phyloP scores from a whole-genome alignment of 768 basidiomycete genomes.

The Hysterangium stoloniferum region DNA sequence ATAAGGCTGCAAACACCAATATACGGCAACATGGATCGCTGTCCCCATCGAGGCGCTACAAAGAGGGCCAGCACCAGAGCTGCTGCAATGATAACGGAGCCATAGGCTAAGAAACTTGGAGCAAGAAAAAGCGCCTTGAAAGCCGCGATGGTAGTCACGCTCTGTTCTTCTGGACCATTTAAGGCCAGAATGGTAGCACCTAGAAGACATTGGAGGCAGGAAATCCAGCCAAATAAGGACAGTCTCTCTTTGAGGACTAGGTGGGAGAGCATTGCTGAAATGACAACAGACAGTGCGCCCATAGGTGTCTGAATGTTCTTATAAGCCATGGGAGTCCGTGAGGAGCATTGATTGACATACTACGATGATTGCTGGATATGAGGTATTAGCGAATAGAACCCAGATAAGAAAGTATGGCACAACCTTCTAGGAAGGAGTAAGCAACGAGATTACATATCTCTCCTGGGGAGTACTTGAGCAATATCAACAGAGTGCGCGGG shows the following conservation, averaged over 20 bases:
- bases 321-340: neutral
- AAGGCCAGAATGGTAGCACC: conserved; percentile 34
- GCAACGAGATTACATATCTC: conserved; percentile 17
- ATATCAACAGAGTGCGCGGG: neutral
- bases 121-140: conserved; percentile 34
- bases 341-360: conserved; percentile 11
- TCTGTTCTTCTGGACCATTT: conserved; percentile 28
- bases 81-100: conserved; percentile 18
- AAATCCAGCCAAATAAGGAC: conserved; percentile 42
- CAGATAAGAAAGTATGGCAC: conserved; percentile 33
- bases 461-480: neutral
- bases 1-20: conserved; percentile 41
- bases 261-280: conserved; percentile 37
- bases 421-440: conserved; percentile 23
- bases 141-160: conserved; percentile 17
- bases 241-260: conserved; percentile 41
- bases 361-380: conserved; percentile 33
- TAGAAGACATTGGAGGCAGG: conserved; percentile 26
- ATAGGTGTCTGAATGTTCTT: conserved; percentile 35
- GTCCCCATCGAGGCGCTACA: conserved; percentile 31
- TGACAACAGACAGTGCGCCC: conserved; percentile 41
- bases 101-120: conserved; percentile 34
- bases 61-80: conserved; percentile 23
- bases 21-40: conserved; percentile 35
- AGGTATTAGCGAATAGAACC: conserved; percentile 12